A percentile compares a stretch with the other conserved stretches of the same genome.
Evolutionary conservation across 2,329 filamentous ascomycete genomes (phyloP).

Genomic region (Orbilia blumenaviensis): DNA sequence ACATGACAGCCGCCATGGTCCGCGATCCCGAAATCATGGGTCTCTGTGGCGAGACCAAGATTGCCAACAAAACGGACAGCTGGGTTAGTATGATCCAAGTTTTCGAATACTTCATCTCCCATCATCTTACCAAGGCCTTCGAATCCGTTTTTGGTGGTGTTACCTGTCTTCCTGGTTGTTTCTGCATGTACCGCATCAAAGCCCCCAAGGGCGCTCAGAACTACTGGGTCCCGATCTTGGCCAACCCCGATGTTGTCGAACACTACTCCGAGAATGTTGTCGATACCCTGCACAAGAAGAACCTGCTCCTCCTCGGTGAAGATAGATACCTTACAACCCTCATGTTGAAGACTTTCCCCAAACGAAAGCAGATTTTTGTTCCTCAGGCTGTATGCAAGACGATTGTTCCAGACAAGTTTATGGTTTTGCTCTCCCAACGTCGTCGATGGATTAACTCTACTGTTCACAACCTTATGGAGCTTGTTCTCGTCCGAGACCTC

Average conservation of each 20-base stretch:
- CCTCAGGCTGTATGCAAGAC: constrained; percentile 99
- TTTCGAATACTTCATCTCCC: constrained; percentile 99
- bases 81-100: constrained; percentile 99
- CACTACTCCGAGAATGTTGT: constrained; percentile 99
- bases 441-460: constrained; percentile 99
- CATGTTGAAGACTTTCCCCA: constrained; percentile 98
- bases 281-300: constrained; percentile 98
- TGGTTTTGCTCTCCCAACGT: constrained; percentile 89
- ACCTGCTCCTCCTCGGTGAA: constrained; percentile 87
- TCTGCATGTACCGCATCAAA: constrained; percentile 99
- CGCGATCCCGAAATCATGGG: constrained; percentile 99
- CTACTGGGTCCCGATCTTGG: constrained; percentile 98
- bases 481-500: constrained; percentile 91
- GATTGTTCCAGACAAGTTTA: constrained; percentile 91
- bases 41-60: constrained; percentile 98
- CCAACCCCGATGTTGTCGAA: constrained; percentile 97
- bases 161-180: constrained; percentile 96
- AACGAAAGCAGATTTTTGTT: constrained; percentile 98
- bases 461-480: constrained; percentile 97
- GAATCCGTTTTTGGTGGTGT: constrained; percentile 99
- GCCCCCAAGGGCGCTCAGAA: constrained; percentile 97
- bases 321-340: constrained; percentile 95
- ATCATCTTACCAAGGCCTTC: constrained; percentile 95
- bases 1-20: constrained; percentile 99
- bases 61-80: constrained; percentile 93